phyloP scores from a whole-genome alignment of 805 yeast species.

The Teunomyces lycoperdinae region DNA sequence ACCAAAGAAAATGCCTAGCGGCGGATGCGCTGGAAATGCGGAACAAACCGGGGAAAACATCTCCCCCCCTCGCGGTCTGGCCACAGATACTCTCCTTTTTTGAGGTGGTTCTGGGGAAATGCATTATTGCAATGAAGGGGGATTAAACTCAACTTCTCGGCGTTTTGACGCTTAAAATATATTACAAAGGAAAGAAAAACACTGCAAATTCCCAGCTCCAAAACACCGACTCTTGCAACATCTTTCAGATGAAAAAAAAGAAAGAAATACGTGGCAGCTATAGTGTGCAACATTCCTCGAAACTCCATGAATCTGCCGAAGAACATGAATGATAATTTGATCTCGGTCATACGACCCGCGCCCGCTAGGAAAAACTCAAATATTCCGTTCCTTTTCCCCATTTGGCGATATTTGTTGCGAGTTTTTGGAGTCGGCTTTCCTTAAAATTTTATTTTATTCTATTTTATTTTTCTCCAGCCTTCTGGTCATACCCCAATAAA shows the following conservation, averaged over 20 bases:
- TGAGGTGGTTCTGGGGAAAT: neutral
- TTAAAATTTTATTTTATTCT: neutral
- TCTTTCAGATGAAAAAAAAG: no score
- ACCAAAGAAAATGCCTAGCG: neutral
- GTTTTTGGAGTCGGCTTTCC: neutral
- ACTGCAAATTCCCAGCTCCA: no score
- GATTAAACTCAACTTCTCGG: no score
- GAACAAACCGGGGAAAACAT: neutral
- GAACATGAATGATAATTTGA: neutral
- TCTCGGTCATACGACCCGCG: conserved; percentile 2
- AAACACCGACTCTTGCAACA: no score
- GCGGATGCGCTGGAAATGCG: neutral
- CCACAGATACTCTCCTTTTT: neutral
- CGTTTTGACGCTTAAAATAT: no score
- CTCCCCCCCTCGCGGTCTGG: neutral
- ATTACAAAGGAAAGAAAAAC: no score
- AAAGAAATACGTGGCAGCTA: no score
- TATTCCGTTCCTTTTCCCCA: conserved; percentile 4
- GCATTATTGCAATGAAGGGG: no score
- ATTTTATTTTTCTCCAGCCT: neutral
- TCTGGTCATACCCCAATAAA: no score
- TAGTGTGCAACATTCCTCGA: neutral
- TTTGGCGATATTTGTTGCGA: neutral
- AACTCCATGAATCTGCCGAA: no score
- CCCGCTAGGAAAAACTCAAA: neutral